Conservation (phyloP, 768 basidiomycete species). For the Glaciozyma antarctica region DNA sequence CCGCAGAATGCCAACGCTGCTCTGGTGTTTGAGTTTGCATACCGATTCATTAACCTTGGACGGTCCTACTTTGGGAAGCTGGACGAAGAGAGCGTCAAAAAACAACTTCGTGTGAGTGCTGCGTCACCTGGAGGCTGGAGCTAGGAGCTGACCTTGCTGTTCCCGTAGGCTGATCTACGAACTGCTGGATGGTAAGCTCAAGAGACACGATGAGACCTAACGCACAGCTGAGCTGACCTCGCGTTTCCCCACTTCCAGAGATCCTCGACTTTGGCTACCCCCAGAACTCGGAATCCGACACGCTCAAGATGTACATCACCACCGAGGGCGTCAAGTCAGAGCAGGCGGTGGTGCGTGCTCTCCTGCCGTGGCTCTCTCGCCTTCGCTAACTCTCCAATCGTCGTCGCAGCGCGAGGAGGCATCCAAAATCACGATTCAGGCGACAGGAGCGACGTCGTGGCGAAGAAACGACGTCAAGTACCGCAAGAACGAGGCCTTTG, state of each 20-base stretch:
- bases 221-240: not conserved
- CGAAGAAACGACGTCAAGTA: conserved; percentile 91
- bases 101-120: conserved; percentile 72
- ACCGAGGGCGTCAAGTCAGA: conserved; percentile 87
- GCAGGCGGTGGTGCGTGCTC: conserved; percentile 61
- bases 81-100: conserved; percentile 96
- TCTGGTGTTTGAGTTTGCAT: conserved; percentile 94
- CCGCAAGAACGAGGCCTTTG: conserved; percentile 98
- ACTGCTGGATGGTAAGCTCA: conserved; percentile 70
- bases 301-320: conserved; percentile 93
- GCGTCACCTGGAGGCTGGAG: not conserved
- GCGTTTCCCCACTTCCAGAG: conserved; percentile 46
- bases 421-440: conserved; percentile 91
- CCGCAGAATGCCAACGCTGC: conserved; percentile 80
- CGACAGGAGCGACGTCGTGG: conserved; percentile 95
- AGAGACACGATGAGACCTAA: conserved; percentile 31
- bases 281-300: conserved; percentile 97
- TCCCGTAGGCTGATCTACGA: conserved; percentile 72
- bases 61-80: conserved; percentile 97
- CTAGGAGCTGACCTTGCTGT: not conserved
- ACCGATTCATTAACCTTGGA: conserved; percentile 87
- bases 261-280: conserved; percentile 99
- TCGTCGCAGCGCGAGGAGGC: conserved; percentile 71
- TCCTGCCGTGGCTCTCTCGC: not conserved
- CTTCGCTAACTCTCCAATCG: not conserved